Percentiles rank a stretch among this genome's conserved stretches.
phyloP scores from a whole-genome alignment of 495 filamentous ascomycete species.

The Neohortaea acidophila region DNA sequence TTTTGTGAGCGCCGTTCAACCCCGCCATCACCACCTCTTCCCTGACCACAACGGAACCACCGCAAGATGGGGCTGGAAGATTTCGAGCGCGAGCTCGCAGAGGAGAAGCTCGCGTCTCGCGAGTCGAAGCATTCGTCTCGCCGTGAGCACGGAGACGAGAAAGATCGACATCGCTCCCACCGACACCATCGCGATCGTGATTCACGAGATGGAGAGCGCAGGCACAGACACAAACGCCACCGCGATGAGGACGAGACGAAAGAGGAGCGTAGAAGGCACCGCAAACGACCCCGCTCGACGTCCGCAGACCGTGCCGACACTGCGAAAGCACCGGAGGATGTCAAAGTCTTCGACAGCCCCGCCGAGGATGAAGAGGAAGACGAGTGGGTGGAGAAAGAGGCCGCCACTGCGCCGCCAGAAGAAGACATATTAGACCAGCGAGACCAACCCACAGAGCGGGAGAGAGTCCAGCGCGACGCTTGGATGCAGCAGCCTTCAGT shows the following conservation, averaged over 20 bases:
- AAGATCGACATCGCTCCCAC: constrained; percentile 29
- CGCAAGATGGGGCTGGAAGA: constrained; percentile 26
- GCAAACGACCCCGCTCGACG: constrained; percentile 13
- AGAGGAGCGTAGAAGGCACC: constrained; percentile 13
- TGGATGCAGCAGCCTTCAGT: constrained; percentile 90
- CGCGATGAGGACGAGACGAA: constrained; percentile 28
- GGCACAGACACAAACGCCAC: constrained; percentile 40
- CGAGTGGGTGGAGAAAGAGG: constrained; percentile 21
- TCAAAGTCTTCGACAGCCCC: constrained; percentile 17
- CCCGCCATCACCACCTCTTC: too few relatives aligned
- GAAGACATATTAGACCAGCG: constrained; percentile 28
- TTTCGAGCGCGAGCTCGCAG: constrained; percentile 29
- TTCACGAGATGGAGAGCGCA: constrained; percentile 27
- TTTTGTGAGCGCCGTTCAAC: too few relatives aligned
- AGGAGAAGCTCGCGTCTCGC: constrained; percentile 15
- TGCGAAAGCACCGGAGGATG: constrained; percentile 3
- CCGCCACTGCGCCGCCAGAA: constrained; percentile 20
- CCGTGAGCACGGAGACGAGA: constrained; percentile 20
- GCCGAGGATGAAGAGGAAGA: constrained; percentile 21
- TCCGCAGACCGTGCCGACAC: constrained; percentile 8
- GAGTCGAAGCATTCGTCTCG: constrained; percentile 18
- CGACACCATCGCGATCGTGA: constrained; percentile 29
- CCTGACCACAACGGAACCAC: not conserved
- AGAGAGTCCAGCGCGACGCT: constrained; percentile 49
- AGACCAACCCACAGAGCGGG: constrained; percentile 14